These are phyloP conservation scores for Myotisia sp. DNA, from an alignment of 2,329 filamentous ascomycete species.

Conservation along the genomic window DNA sequence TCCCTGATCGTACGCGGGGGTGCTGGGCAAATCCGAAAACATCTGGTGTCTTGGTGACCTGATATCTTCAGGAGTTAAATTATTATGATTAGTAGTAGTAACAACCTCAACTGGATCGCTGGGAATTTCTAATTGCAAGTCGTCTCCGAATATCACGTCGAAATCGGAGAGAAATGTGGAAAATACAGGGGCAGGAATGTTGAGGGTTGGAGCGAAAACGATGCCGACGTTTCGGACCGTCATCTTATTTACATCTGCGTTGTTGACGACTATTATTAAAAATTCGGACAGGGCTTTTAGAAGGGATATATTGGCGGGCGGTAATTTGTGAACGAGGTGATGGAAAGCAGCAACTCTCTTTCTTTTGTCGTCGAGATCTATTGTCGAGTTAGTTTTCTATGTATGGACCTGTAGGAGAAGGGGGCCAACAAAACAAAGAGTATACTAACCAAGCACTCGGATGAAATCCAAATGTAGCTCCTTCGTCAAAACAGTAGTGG, in stretches of 20 bases:
- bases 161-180: constrained; percentile 88
- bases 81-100: constrained; percentile 23
- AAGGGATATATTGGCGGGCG: constrained; percentile 64
- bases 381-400: not conserved
- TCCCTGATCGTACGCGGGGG: constrained; percentile 47
- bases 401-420: constrained; percentile 4
- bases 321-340: constrained; percentile 64
- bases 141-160: constrained; percentile 54
- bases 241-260: constrained; percentile 90
- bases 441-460: constrained; percentile 51
- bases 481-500: constrained; percentile 76
- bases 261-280: constrained; percentile 82
- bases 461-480: constrained; percentile 85
- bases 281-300: constrained; percentile 77
- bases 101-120: constrained; percentile 20
- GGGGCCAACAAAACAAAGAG: not conserved
- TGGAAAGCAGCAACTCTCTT: constrained; percentile 68
- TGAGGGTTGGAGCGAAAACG: constrained; percentile 91
- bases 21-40: constrained; percentile 49
- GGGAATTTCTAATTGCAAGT: constrained; percentile 1
- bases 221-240: constrained; percentile 94
- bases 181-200: constrained; percentile 90
- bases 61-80: constrained; percentile 41
- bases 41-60: constrained; percentile 51
- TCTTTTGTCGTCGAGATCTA: constrained; percentile 56